Base-by-base conservation (phyloP, 106 monocot genomes). In the Triglochin maritima region DNA sequence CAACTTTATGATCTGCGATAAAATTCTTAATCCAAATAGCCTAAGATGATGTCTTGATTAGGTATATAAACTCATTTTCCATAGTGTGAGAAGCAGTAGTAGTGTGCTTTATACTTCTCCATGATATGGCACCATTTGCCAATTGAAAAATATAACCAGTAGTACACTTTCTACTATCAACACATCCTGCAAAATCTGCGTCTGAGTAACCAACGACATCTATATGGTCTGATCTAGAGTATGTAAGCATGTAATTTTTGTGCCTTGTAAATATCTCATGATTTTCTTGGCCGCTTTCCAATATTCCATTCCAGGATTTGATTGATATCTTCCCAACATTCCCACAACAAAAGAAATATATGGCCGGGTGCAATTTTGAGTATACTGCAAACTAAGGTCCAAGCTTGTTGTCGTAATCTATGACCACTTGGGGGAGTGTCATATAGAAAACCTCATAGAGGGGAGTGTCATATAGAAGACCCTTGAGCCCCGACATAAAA, bases 21-120 rank as follows among this genome's bases (percentile, higher is more conserved):
- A 57, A 69, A 58, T 69, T 69, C 16, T 12, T 8, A 8, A 69
- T 2, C 69, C 44, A 69, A 3, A 57, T 57, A n/a, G 14, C 69
- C 1, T 69, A 56, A 15, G 10, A 6, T 46, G 46, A 15, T 3
- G 9, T 46, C 57, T 69, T 44, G 56, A 45, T 57, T 3, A 42
- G 47, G 8, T 56, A 45, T 11, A 69, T 14, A 58, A 69, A 47
- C 47, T 69, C 57, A 47, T 2, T 46, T 8, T 44, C 11, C 56
- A 69, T 47, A 17, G 15, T 69, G 12, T 4, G 17, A 5, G 57
- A 4, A n/a, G 15, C 6, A 46, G 47, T 58, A 9, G 15, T 58
- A 0, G 6, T n/a, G 2, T 65, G 0, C 59, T 59, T 65, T 11
- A 3, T n/a, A 65, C 65, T 49, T 50, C 17, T 65, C 65, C 65